Base-by-base conservation (phyloP, 1,284 basidiomycete species). In the Ustilago sp. region DNA sequence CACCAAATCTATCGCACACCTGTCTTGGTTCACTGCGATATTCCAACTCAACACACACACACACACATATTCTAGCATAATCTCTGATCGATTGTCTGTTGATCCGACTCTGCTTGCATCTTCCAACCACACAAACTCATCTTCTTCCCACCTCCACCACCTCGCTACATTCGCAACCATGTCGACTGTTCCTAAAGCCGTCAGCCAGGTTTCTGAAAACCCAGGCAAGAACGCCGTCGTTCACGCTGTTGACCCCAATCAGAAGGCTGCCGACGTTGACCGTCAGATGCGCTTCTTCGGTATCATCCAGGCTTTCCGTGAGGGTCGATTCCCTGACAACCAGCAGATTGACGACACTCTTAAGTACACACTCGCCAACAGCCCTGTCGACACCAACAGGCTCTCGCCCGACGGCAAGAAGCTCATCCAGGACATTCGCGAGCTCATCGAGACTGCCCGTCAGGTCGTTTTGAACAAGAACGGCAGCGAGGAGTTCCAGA, bases 311-410 rank as follows among this genome's bases (percentile, higher is more conserved):
- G 72, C 82, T 41, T 83, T 83, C 78, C 77, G 78, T 51, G 76
- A 81, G 64, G 82, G 82, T 31, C 74, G 80, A 36, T 82, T 80
- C 76, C 82, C 82, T 38, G 81, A 83, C 78, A 83, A 83, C 69
- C 57, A 77, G 63, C 82, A 83, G 71, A 81, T 83, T 53, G 77
- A 82, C 58, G 72, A 74, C 54, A 72, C 80, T 45, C 80, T 81
- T 66, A 70, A 74, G 63, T 83, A 80, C 67, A 79, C 80, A 17
- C 67, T 79, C 45, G 61, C 71, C 48, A 74, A 74, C 63, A 75
- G 69, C 61, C 82, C 82, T 58, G 75, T 84, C 59, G 74, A 83
- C 55, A 59, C 75, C 43, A 57, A 57, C 57, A 81, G 83, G 71
- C 77, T 84, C 52, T 79, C 75, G 60, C 68, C 73, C 53, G 82